Base-by-base conservation (phyloP, 2,329 filamentous ascomycete genomes). In the Aspergillus sojae region DNA sequence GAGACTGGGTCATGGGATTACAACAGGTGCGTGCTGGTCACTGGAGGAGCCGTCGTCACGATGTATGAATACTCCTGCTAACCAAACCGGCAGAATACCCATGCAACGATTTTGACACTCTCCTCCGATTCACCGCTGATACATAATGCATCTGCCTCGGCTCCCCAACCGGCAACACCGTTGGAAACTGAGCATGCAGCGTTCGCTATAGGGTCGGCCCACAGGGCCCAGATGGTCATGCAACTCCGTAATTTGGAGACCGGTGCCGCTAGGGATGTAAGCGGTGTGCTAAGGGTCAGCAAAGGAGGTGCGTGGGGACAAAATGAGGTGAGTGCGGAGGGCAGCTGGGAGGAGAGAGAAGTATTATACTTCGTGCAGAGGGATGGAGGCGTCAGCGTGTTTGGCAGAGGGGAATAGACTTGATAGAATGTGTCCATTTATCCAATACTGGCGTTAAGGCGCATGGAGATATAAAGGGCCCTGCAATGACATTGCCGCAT, bases 251-350 rank as follows among this genome's bases (percentile, higher is more conserved):
- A 89, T 72, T 78, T 98, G 65, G 93, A 96, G 73, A 96, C 93
- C 0, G 94, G 94, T 0, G 89, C 89, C n/a, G 94, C 94, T 66
- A 89, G 86, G 74, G 94, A 97, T 78, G 92, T 98, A 36, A 96
- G 92, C 78, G 94, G 94, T 3, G 93, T 97, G 50, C 73, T 97
- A 66, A 86, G 93, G 68, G 83, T 95, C 57, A 94, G 91, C 21
- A 83, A 84, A 52, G 89, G 89, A 4, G 81, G 80, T 19, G 78
- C 72, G 45, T 75, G 71, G 68, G 80, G 74, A 48, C 73, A 70
- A 19, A 69, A 65, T 21, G 73, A 74, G 34, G 71, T 65, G 9
- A 62, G 68, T 28, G 71, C 66, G 52, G 67, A 70, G 5, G 70
- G 70, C 19, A 70, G 65, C 30, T 66, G 78, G 67, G 77, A 79